Conservation (phyloP, 805 yeast genomes). For the Danielozyma ontarioensis region DNA sequence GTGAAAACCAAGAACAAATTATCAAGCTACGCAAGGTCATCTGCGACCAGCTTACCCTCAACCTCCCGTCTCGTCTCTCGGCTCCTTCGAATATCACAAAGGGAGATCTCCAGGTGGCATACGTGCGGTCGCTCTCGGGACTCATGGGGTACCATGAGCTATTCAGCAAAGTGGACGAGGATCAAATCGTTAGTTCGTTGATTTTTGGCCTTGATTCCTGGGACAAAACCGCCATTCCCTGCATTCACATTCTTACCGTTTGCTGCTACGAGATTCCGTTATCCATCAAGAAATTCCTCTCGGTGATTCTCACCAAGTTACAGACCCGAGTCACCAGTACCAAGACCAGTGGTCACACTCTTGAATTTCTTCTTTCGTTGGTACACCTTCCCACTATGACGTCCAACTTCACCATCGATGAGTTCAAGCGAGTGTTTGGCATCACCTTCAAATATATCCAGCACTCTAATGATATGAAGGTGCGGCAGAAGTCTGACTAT, state of each 20-base stretch:
- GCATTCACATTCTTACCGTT: conserved; percentile 67
- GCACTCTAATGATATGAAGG: conserved; percentile 52
- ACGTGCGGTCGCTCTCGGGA: conserved; percentile 57
- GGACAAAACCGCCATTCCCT: conserved; percentile 75
- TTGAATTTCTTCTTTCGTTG: conserved; percentile 68
- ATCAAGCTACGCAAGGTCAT: conserved; percentile 39
- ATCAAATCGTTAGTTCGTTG: conserved; percentile 55
- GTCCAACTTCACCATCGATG: conserved; percentile 69
- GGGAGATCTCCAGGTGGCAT: conserved; percentile 62
- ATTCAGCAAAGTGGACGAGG: conserved; percentile 55
- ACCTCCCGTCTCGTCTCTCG: conserved; percentile 29
- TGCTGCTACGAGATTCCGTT: conserved; percentile 79
- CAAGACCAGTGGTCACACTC: conserved; percentile 63
- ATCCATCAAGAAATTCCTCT: conserved; percentile 62
- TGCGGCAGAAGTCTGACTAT: conserved; percentile 16
- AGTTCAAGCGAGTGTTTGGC: conserved; percentile 74
- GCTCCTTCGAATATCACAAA: conserved; percentile 36
- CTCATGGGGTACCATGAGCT: conserved; percentile 54
- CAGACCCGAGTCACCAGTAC: conserved; percentile 71
- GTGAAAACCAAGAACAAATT: conserved; percentile 31
- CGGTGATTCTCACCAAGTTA: conserved; percentile 64
- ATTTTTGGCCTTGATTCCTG: conserved; percentile 62
- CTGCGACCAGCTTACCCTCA: conserved; percentile 55
- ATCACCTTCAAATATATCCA: conserved; percentile 78
- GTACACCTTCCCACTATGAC: conserved; percentile 63